phyloP scores from a whole-genome alignment of 192 early-diverging fungal species.

The Umbelopsis sp. region DNA sequence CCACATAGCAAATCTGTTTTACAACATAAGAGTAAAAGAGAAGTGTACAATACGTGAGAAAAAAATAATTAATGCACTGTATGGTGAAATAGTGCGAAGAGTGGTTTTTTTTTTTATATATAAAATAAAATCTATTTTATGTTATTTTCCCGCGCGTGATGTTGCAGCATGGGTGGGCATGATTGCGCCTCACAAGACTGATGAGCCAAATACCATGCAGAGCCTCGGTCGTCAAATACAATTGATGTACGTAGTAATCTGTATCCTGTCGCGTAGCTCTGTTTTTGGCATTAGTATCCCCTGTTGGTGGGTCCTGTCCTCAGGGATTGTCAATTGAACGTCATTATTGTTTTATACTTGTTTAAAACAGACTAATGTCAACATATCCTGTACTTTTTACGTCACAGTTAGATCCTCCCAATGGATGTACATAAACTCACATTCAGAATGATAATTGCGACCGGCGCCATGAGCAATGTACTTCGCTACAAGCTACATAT shows the following conservation, averaged over 20 bases:
- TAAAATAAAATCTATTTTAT: background rate
- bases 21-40: conserved; percentile 10
- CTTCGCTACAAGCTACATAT: background rate
- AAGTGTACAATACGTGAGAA: conserved; percentile 13
- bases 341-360: background rate
- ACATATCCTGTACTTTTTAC: background rate
- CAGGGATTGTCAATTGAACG: background rate
- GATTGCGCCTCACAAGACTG: background rate
- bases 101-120: too few relatives aligned
- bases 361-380: background rate
- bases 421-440: background rate
- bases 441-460: background rate
- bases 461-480: background rate
- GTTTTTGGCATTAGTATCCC: too few relatives aligned
- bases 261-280: too few relatives aligned
- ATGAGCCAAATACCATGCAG: background rate
- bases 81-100: background rate
- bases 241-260: too few relatives aligned
- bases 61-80: background rate
- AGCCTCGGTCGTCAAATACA: too few relatives aligned
- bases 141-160: too few relatives aligned
- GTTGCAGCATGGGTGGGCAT: background rate
- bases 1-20: background rate
- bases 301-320: background rate
- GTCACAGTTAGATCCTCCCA: background rate